These are phyloP conservation scores for Colletotrichum sp. DNA, from an alignment of 2,329 filamentous ascomycete species.

Conservation along the genomic window DNA sequence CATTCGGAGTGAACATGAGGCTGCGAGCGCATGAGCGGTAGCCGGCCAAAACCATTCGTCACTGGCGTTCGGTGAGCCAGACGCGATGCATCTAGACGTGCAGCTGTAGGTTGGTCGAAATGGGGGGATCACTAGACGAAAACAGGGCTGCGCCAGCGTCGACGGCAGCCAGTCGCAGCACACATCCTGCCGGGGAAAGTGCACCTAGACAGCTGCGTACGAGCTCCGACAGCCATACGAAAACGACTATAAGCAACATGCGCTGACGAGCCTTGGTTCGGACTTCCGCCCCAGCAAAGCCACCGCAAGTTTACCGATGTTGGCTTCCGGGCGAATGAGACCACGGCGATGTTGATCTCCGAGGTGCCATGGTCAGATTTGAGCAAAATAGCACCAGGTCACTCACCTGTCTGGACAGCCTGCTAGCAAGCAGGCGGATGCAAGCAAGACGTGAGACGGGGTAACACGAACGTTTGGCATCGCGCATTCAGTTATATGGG, in stretches of 20 bases:
- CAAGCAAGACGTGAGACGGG: too few species aligned
- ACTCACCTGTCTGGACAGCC: too few species aligned
- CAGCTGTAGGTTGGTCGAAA: not conserved
- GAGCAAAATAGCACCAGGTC: not conserved
- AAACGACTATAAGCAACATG: not conserved
- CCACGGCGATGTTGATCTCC: not conserved
- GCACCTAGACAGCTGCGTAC: not conserved
- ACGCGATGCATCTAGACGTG: not conserved
- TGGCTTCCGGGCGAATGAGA: too few species aligned
- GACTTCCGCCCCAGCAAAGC: not conserved
- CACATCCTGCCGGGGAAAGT: not conserved
- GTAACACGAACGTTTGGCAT: not conserved
- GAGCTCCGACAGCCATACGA: not conserved
- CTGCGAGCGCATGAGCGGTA: not conserved
- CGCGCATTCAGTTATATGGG: not conserved
- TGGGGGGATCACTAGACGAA: not conserved
- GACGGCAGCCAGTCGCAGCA: not conserved
- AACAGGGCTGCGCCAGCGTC: not conserved
- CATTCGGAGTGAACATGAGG: not conserved
- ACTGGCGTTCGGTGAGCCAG: not conserved
- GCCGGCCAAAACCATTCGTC: not conserved
- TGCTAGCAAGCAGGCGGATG: too few species aligned
- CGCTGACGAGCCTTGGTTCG: not conserved
- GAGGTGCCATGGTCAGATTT: not conserved
- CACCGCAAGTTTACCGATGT: too few species aligned